Percentiles rank a stretch among this genome's conserved stretches.
phyloP scores from a whole-genome alignment of 495 filamentous ascomycete genomes.

The Aspergillus haitiensis region DNA sequence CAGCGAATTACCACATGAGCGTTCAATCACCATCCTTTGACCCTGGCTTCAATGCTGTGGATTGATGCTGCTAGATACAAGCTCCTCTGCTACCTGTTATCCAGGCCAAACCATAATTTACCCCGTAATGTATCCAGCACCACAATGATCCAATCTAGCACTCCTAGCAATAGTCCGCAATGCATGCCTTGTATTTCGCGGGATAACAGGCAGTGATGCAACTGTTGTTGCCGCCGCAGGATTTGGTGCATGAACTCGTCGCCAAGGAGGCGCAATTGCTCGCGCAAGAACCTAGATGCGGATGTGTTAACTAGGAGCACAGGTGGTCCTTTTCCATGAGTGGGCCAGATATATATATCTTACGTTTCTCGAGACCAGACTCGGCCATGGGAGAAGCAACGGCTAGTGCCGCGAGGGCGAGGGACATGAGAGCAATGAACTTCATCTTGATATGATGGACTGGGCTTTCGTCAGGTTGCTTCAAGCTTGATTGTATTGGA shows the following conservation, averaged over 20 bases:
- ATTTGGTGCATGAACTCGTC: neutral
- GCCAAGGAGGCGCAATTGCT: neutral
- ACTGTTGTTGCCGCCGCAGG: neutral
- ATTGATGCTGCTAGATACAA: too few species aligned
- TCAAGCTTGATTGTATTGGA: too few species aligned
- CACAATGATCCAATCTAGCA: too few species aligned
- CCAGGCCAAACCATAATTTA: too few species aligned
- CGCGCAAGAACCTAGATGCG: neutral
- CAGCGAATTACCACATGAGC: too few species aligned
- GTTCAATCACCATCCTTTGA: too few species aligned
- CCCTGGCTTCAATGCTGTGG: too few species aligned
- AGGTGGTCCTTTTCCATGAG: neutral
- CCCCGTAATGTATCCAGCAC: too few species aligned
- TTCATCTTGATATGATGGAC: neutral
- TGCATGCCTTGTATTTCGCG: neutral
- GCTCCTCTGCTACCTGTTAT: too few species aligned
- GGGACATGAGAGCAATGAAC: neutral
- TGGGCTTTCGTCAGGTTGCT: too few species aligned
- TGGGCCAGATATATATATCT: neutral
- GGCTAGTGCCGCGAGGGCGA: neutral
- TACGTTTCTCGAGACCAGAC: neutral
- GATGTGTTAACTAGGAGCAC: neutral
- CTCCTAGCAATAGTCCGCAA: neutral
- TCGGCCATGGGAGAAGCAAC: neutral
- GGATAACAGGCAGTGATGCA: neutral